Evolutionary conservation across 148 eudicot species (phyloP).

Genomic region (Fagopyrum tataricum): DNA sequence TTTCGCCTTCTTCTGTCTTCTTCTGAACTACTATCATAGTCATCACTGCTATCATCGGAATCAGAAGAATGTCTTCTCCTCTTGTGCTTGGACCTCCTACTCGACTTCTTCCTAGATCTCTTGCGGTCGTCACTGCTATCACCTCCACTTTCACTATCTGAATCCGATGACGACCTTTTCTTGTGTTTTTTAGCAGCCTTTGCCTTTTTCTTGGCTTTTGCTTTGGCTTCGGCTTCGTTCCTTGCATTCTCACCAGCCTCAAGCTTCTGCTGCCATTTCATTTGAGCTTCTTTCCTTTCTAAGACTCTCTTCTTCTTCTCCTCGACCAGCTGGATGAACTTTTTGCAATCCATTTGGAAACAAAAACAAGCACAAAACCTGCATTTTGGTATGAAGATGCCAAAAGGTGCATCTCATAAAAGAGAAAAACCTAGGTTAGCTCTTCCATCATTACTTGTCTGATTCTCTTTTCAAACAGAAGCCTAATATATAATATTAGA

Average conservation of each 20-base stretch:
- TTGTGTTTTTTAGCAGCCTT: conserved; percentile 53
- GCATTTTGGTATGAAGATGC: conserved; percentile 99
- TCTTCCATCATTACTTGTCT: conserved; percentile 36
- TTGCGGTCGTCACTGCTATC: conserved; percentile 37
- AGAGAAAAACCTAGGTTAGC: conserved; percentile 90
- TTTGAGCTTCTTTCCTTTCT: conserved; percentile 86
- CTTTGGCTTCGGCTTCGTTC: conserved; percentile 74
- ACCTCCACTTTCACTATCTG: conserved; percentile 38
- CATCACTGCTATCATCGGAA: conserved; percentile 44
- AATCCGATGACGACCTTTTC: conserved; percentile 39
- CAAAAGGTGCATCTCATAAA: conserved; percentile 94
- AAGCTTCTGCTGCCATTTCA: conserved; percentile 91
- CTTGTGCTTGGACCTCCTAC: conserved; percentile 54
- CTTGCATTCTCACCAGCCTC: conserved; percentile 73
- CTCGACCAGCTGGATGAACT: conserved; percentile 86
- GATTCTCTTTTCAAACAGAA: not conserved
- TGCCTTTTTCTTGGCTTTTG: conserved; percentile 28
- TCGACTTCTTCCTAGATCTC: conserved; percentile 40
- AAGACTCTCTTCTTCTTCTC: conserved; percentile 73
- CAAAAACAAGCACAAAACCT: conserved; percentile 65
- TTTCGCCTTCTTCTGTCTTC: conserved; percentile 40
- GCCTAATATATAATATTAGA: not conserved
- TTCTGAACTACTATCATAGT: conserved; percentile 39
- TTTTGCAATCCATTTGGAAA: conserved; percentile 84
- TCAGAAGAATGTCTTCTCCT: conserved; percentile 42